phyloP scores from a whole-genome alignment of 805 yeast genomes.

The Candida argentea region DNA sequence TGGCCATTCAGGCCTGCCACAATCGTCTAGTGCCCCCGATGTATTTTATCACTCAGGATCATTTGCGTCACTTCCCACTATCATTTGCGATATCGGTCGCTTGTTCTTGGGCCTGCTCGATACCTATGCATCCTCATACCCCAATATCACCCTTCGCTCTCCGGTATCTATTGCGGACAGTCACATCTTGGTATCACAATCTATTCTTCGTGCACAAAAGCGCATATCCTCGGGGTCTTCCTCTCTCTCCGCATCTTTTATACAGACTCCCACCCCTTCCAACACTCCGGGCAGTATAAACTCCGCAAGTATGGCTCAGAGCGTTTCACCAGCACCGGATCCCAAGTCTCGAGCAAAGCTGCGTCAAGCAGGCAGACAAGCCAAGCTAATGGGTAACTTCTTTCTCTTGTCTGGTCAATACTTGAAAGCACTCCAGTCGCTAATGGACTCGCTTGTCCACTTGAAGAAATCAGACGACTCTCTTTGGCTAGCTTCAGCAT shows the following conservation, averaged over 20 bases:
- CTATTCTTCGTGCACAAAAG: conserved; percentile 33
- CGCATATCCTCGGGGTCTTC: conserved; percentile 28
- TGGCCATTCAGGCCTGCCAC: too few relatives aligned
- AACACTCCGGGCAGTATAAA: too few relatives aligned
- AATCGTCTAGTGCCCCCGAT: conserved; percentile 35
- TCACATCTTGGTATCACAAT: conserved; percentile 27
- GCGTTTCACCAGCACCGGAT: conserved; percentile 9
- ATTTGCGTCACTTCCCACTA: conserved; percentile 41
- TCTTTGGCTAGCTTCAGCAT: conserved; percentile 80
- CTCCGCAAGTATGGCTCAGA: conserved; percentile 3
- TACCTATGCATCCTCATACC: conserved; percentile 60
- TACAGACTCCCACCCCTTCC: conserved; percentile 2
- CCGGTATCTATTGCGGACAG: conserved; percentile 59
- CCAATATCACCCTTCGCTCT: conserved; percentile 72
- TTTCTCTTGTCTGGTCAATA: conserved; percentile 74
- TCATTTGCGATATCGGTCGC: conserved; percentile 62
- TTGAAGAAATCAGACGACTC: conserved; percentile 59
- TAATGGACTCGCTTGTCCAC: conserved; percentile 60
- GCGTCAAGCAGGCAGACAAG: conserved; percentile 60
- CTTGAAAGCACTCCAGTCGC: conserved; percentile 56
- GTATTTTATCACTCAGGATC: conserved; percentile 18
- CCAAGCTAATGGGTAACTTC: conserved; percentile 67
- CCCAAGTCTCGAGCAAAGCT: conserved; percentile 24
- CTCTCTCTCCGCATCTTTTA: conserved; percentile 24
- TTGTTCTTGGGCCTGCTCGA: conserved; percentile 56